Evolutionary conservation across 345 rosid genomes (phyloP), one percentile per base, ranked within the genome.

Genomic region (Eutrema japonicum): DNA sequence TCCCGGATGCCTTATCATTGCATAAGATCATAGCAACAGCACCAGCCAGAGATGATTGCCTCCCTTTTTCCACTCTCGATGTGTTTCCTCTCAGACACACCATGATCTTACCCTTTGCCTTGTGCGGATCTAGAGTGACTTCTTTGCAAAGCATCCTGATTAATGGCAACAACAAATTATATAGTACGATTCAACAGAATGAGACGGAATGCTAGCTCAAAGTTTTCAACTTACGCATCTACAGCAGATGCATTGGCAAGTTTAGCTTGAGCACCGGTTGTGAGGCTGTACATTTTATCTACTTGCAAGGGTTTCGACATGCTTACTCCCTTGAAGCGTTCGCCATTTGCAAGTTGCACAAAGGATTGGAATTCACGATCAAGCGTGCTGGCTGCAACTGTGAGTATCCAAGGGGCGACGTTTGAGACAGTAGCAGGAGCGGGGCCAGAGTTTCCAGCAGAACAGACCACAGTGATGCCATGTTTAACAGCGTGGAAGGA

Each of bases 311-410:
- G 60, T n/a, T 51, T 49, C 0, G 88, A 70, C 55, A 87, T 68
- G 69, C 85, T 86, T 32, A 14, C 37, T 14, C 96, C 90, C 78
- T 78, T 57, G 54, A 83, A 70, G 10, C 68, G 72, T 38, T 58
- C 22, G 0, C 89, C 88, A n/a, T 82, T 83, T 0, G 48, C 69
- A 11, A 86, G 83, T 5, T 77, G 60, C 6, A 84, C 86, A 30
- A 35, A 67, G 10, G 81, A 43, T 22, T 77, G 77, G 45, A 86
- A 85, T 48, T 79, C 78, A 62, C 66, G 66, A 10, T 62, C 66
- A 4, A 43, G 38, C 13, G 66, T 62, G 66, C 66, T 62, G 8
- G 66, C 66, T 29, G 66, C 66, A 1, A 62, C 66, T 1, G 40
- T 62, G 66, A 62, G 26, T 43, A 62, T 43, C 66, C 66, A 62